Evolutionary conservation across 768 basidiomycete species (phyloP), one percentile per base, ranked within the genome.

Genomic region (Hypsizygus marmoreus): DNA sequence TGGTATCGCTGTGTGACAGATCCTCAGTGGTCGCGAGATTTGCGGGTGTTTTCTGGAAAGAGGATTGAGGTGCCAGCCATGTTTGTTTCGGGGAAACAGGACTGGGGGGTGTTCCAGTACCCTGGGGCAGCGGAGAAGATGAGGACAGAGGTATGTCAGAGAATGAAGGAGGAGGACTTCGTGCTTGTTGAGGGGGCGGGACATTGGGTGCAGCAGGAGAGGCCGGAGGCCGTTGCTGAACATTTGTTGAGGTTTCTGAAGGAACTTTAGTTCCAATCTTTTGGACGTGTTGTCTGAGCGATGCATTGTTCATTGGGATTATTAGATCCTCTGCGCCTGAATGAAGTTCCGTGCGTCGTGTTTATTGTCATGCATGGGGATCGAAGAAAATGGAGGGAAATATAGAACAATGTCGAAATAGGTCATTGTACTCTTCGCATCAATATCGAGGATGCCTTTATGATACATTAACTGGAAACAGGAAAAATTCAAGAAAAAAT

Each of bases 131-230:
- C 65, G 24, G 73, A 76, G 29, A 63, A 62, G 57, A 78, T 82
- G 82, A 64, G 55, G 16, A 56, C 56, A 17, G 59, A 59, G 25
- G 51, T 58, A 3, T 73, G 67, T 51, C 30, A 26, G 34, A 53
- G 53, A 16, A 77, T 79, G 71, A 52, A 53, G 16, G 61, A 65
- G 26, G 70, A 76, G 25, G 71, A 76, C 25, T 68, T 81, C 24
- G 70, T 80, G n/a, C 48, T 85, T 32, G 62, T 84, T 7, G 64
- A 74, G 2, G 75, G 74, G 3, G 81, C 80, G 0, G 84, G 82
- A 0, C 84, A 84, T 60, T 83, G 82, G 82, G 79, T 77, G 13
- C 81, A 80, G 57, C 80, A 84, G 56, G 82, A 83, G 56, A 50
- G 68, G 22, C 72, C 76, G 10, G 69, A 68, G 33, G 65, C 53